These are phyloP conservation scores for Chlamydomonas eustigma DNA, from an alignment of 139 green algal genomes.

Conservation along the genomic window DNA sequence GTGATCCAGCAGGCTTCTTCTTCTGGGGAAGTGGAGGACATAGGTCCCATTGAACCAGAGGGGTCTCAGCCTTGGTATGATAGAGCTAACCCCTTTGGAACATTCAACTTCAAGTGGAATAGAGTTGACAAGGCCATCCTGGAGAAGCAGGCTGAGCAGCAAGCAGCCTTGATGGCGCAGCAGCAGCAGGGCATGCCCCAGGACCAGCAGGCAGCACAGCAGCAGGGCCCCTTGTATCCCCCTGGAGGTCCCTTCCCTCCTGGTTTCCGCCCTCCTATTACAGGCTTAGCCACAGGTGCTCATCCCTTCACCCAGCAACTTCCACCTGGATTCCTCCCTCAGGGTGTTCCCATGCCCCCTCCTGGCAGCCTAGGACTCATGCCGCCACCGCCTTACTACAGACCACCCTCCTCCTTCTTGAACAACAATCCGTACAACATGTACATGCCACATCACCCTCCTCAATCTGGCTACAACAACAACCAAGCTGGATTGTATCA, in stretches of 20 bases:
- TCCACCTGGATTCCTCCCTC: background rate
- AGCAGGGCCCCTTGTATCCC: background rate
- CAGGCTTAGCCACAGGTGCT: background rate
- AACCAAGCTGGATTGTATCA: too few relatives aligned
- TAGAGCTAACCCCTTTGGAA: background rate
- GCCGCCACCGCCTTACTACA: background rate
- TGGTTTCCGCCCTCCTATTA: background rate
- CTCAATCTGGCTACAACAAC: too few relatives aligned
- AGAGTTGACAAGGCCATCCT: background rate
- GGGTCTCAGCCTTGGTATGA: background rate
- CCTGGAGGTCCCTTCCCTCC: background rate
- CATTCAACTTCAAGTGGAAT: conserved; percentile 13
- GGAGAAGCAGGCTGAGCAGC: conserved; percentile 1
- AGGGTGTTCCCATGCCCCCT: background rate
- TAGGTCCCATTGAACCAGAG: background rate
- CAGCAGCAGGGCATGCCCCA: background rate
- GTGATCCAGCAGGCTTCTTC: background rate
- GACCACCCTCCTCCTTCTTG: too few relatives aligned
- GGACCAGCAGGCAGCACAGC: background rate
- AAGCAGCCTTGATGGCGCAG: background rate
- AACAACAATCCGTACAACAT: too few relatives aligned
- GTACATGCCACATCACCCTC: too few relatives aligned
- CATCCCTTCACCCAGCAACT: background rate
- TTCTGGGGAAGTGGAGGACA: conserved; percentile 10
- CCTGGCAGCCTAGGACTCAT: background rate